A percentile compares a stretch with the other conserved stretches of the same genome.
These are phyloP conservation scores for Purshia tridentata DNA, from an alignment of 306 rosid species.

Conservation along the genomic window DNA sequence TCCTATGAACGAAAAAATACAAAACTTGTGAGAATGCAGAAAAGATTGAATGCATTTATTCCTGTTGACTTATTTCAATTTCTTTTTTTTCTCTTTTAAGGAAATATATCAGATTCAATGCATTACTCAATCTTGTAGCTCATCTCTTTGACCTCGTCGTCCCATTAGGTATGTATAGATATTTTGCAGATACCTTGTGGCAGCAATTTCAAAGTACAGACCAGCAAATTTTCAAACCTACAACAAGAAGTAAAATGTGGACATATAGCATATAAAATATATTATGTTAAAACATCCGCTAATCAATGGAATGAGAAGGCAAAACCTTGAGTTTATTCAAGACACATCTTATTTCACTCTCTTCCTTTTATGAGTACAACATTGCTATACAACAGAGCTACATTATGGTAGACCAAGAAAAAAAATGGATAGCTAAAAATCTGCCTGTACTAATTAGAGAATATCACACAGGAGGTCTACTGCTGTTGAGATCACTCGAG, in stretches of 20 bases:
- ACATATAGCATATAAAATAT: conserved; percentile 4
- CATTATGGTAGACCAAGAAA: conserved; percentile 43
- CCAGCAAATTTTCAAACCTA: not conserved
- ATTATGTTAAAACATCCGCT: conserved; percentile 29
- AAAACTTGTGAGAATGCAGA: not conserved
- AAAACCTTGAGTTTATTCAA: conserved; percentile 50
- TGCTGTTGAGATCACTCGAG: conserved; percentile 31
- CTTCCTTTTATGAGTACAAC: conserved; percentile 44
- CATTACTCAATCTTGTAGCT: not conserved
- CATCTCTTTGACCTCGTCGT: not conserved
- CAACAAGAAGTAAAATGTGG: not conserved
- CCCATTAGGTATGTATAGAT: not conserved
- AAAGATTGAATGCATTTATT: not conserved
- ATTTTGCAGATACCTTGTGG: not conserved
- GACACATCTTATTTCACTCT: conserved; percentile 40
- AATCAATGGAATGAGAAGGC: conserved; percentile 28
- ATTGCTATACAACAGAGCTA: conserved; percentile 60
- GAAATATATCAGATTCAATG: not conserved
- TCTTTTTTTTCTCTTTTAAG: too few species aligned
- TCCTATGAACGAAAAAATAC: not conserved
- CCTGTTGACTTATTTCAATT: not conserved
- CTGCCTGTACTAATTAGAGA: conserved; percentile 40
- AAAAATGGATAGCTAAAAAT: conserved; percentile 28
- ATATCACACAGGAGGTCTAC: conserved; percentile 42
- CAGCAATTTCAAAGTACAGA: not conserved